phyloP scores from a whole-genome alignment of 176 grass and related monocot species.

The Pharus latifolius region DNA sequence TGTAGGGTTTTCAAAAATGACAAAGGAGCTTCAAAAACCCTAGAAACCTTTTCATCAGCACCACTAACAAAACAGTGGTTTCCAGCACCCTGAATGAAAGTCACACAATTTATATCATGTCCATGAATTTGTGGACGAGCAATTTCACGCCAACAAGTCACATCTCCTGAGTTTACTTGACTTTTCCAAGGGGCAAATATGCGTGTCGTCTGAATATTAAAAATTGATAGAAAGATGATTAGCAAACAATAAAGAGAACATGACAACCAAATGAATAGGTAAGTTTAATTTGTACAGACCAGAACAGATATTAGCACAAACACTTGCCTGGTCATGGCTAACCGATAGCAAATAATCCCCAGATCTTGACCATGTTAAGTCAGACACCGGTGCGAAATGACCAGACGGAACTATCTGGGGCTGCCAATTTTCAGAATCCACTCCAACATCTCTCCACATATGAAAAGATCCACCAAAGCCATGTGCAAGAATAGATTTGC shows the following conservation, averaged over 20 bases:
- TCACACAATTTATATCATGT: slow-evolving; percentile 88
- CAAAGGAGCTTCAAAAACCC: slow-evolving; percentile 90
- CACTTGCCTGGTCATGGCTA: slow-evolving; percentile 89
- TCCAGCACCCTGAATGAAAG: slow-evolving; percentile 59
- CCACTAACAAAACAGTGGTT: slow-evolving; percentile 88
- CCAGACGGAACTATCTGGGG: slow-evolving; percentile 76
- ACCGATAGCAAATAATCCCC: slow-evolving; percentile 89
- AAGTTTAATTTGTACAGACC: background rate
- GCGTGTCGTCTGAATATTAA: slow-evolving; percentile 64
- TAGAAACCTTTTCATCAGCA: slow-evolving; percentile 96
- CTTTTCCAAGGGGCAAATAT: slow-evolving; percentile 85
- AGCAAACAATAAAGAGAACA: slow-evolving; percentile 6
- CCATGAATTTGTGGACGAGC: slow-evolving; percentile 82
- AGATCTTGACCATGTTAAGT: slow-evolving; percentile 66
- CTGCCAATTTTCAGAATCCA: slow-evolving; percentile 81
- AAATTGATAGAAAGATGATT: slow-evolving; percentile 10
- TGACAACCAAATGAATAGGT: background rate
- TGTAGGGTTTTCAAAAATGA: slow-evolving; percentile 86
- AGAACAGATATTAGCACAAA: slow-evolving; percentile 10
- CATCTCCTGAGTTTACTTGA: slow-evolving; percentile 38
- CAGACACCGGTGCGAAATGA: slow-evolving; percentile 88
- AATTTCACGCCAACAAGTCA: slow-evolving; percentile 61
- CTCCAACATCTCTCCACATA: slow-evolving; percentile 82
- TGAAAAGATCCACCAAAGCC: slow-evolving; percentile 93
- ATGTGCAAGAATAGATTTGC: slow-evolving; percentile 82